Conservation (phyloP, 2,329 filamentous ascomycete genomes). For the Aspergillus quadrilineatus region DNA sequence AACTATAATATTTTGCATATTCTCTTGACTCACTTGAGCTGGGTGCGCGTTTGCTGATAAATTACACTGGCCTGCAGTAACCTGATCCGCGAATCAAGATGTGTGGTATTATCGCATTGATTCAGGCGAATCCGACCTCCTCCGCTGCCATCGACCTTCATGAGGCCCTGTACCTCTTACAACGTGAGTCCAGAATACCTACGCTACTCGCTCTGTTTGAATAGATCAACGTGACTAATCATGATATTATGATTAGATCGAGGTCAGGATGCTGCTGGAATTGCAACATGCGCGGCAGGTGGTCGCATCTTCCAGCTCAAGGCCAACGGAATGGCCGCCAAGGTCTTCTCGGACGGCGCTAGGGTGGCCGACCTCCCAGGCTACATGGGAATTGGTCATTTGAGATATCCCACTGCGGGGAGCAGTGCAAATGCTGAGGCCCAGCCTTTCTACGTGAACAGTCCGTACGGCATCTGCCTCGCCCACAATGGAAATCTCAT, state of each 20-base stretch:
- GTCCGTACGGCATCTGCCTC: slow-evolving; percentile 77
- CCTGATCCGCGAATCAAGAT: slow-evolving; percentile 41
- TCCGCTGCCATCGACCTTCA: slow-evolving; percentile 64
- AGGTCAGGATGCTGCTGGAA: slow-evolving; percentile 85
- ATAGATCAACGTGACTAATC: slow-evolving; percentile 22
- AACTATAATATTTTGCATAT: slow-evolving; percentile 14
- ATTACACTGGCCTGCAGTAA: slow-evolving; percentile 23
- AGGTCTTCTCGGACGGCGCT: slow-evolving; percentile 78
- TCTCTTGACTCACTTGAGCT: slow-evolving; percentile 9
- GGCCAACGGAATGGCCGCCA: slow-evolving; percentile 81
- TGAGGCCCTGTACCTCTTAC: slow-evolving; percentile 69
- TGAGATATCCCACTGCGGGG: slow-evolving; percentile 87
- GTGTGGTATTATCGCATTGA: slow-evolving; percentile 63
- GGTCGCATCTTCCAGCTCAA: slow-evolving; percentile 87
- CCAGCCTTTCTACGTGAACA: slow-evolving; percentile 91
- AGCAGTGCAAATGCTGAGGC: slow-evolving; percentile 81
- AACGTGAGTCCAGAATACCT: slow-evolving; percentile 42
- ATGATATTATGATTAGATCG: slow-evolving; percentile 49
- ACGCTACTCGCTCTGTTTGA: too few species aligned
- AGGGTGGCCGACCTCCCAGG: slow-evolving; percentile 73
- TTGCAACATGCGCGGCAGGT: slow-evolving; percentile 70
- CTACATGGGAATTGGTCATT: slow-evolving; percentile 81
- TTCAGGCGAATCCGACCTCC: slow-evolving; percentile 57
- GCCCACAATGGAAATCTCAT: slow-evolving; percentile 88
- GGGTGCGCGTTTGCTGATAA: slow-evolving; percentile 20